A percentile compares a stretch with the other conserved stretches of the same genome.
phyloP scores from a whole-genome alignment of 768 basidiomycete species.

The Russula sp. region DNA sequence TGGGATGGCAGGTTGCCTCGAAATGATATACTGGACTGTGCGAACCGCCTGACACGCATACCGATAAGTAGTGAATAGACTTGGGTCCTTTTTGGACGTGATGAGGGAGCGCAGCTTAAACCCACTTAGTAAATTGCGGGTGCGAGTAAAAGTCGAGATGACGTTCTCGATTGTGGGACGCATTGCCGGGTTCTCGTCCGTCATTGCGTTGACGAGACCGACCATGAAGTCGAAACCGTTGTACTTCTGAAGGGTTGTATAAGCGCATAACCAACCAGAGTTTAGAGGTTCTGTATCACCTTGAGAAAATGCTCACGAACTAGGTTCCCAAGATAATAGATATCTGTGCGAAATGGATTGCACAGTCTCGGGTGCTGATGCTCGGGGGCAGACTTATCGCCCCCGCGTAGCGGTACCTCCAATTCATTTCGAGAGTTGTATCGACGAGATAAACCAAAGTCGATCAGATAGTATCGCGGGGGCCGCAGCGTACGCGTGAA shows the following conservation, averaged over 20 bases:
- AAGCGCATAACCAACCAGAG: slow-evolving; percentile 1
- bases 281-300: slow-evolving; percentile 9
- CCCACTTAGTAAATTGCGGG: slow-evolving; percentile 28
- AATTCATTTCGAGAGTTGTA: slow-evolving; percentile 35
- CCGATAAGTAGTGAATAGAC: slow-evolving; percentile 9
- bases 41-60: slow-evolving; percentile 4
- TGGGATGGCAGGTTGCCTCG: slow-evolving; percentile 5
- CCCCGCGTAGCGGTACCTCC: slow-evolving; percentile 39
- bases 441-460: slow-evolving; percentile 39
- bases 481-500: slow-evolving; percentile 36
- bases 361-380: slow-evolving; percentile 27
- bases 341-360: slow-evolving; percentile 40
- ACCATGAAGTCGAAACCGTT: slow-evolving; percentile 37
- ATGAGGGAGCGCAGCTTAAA: slow-evolving; percentile 38
- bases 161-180: slow-evolving; percentile 38
- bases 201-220: slow-evolving; percentile 37
- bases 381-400: slow-evolving; percentile 43
- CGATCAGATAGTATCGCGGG: slow-evolving; percentile 39
- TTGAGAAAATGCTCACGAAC: slow-evolving; percentile 34
- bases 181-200: slow-evolving; percentile 35
- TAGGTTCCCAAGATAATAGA: slow-evolving; percentile 39
- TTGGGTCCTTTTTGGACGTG: slow-evolving; percentile 8
- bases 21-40: slow-evolving; percentile 5
- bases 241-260: slow-evolving; percentile 25
- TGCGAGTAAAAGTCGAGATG: slow-evolving; percentile 33